phyloP scores from a whole-genome alignment of 352 stramenopile species.

The Pythium phragmitis region DNA sequence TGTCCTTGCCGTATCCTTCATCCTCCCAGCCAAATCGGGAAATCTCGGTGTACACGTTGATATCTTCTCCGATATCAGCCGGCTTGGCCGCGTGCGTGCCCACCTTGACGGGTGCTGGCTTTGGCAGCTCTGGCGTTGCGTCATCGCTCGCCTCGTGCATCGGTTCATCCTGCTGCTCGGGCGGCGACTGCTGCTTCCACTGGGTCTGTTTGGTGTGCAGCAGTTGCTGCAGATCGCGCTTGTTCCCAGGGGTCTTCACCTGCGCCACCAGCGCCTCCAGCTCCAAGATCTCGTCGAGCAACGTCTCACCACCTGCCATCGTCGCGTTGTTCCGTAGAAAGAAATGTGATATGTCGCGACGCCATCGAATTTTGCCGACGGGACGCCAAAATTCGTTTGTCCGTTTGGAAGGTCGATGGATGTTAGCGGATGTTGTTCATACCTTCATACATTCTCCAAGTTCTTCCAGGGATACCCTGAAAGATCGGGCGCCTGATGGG shows the following conservation, averaged over 20 bases:
- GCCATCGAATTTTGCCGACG: too few relatives aligned
- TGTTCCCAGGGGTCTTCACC: constrained; percentile 54
- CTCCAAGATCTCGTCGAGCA: constrained; percentile 62
- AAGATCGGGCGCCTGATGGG: neutral
- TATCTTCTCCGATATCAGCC: constrained; percentile 31
- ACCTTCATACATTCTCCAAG: constrained; percentile 11
- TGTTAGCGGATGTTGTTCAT: constrained; percentile 13
- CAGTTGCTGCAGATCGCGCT: constrained; percentile 60
- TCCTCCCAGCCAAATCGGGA: constrained; percentile 87
- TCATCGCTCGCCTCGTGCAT: constrained; percentile 26
- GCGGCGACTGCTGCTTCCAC: constrained; percentile 29
- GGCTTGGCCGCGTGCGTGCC: constrained; percentile 25
- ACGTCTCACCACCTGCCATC: constrained; percentile 32
- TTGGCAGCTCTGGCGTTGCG: constrained; percentile 15
- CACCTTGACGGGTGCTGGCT: constrained; percentile 31
- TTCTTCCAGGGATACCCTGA: neutral
- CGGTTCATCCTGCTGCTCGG: constrained; percentile 24
- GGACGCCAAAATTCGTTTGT: neutral
- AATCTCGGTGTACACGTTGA: constrained; percentile 79
- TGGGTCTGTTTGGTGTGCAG: constrained; percentile 57
- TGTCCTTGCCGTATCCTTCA: constrained; percentile 85
- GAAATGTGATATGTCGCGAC: constrained; percentile 2
- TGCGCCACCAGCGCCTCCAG: constrained; percentile 60
- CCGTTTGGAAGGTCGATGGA: constrained; percentile 1
- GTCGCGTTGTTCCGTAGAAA: constrained; percentile 1